Base-by-base conservation (phyloP, 768 basidiomycete genomes). In the Mycena epipterygia region DNA sequence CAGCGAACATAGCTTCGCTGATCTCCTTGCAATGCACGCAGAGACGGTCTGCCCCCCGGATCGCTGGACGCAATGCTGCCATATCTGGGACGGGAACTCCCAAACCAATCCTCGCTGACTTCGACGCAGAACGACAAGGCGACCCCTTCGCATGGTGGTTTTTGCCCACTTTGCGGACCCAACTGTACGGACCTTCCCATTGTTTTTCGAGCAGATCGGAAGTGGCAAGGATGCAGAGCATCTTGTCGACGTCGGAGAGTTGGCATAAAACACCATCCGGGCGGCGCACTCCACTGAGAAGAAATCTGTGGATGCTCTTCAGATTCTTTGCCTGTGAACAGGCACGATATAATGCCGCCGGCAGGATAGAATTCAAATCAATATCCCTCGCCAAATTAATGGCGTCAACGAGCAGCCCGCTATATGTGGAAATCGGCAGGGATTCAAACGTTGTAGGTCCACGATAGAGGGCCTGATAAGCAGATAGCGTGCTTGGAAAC, bases 291-390 rank as follows among this genome's bases (percentile, higher is more conserved):
- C 52, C 39, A 9, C 14, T 27, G 2, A 55, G 21, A 16, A 64
- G 55, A 21, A 9, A 25, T 7, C 30, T 19, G 17, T 64, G 63
- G 32, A 37, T 37, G 11, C 16, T n/a, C 2, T 46, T 30, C 2
- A n/a, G 46, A 14, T 30, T 25, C n/a, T 9, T 7, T 1, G 37
- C 2, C 4, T 13, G 1, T 8, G 52, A 32, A 32, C 63, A 55
- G 29, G 30, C 30, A 21, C 25, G 6, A 14, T 46, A 57, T 2
- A 66, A 49, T 12, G 64, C 64, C 11, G 64, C 56, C 32, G 56
- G 64, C 25, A 66, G 55, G 44, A 66, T 66, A 11, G 64, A 66
- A 5, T 48, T 2, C 21, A 66, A 41, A 3, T 44, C 41, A 1
- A 46, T 58, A 3, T 12, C 42, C 8, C 64, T 32, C 2, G 53